These are phyloP conservation scores for Xylona heveae DNA, from an alignment of 495 filamentous ascomycete species.

Conservation along the genomic window DNA sequence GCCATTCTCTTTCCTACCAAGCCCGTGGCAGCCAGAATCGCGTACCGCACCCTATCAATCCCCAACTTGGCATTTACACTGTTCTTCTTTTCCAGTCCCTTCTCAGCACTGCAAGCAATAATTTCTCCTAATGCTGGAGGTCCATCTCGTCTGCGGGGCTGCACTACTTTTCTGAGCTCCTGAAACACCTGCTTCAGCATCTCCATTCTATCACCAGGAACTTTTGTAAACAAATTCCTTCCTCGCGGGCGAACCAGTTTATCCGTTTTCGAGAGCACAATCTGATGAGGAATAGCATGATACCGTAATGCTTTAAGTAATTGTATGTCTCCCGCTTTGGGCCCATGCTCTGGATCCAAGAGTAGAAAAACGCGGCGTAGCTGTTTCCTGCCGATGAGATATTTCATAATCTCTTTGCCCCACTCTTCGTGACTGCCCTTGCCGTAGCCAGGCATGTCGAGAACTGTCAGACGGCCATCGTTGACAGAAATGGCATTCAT, in stretches of 20 bases:
- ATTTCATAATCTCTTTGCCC: conserved; percentile 48
- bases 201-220: neutral
- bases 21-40: conserved; percentile 27
- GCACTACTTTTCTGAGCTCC: neutral
- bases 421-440: conserved; percentile 51
- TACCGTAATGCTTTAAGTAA: conserved; percentile 43
- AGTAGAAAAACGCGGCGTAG: conserved; percentile 65
- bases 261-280: conserved; percentile 75
- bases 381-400: conserved; percentile 24
- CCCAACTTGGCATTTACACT: conserved; percentile 19
- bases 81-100: conserved; percentile 11
- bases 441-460: conserved; percentile 95
- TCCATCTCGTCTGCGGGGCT: neutral
- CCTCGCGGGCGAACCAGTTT: conserved; percentile 8
- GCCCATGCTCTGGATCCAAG: conserved; percentile 59
- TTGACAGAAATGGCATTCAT: conserved; percentile 74
- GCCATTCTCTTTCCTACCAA: conserved; percentile 4
- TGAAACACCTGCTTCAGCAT: conserved; percentile 1
- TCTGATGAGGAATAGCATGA: conserved; percentile 43
- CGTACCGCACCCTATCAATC: conserved; percentile 26
- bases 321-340: conserved; percentile 49
- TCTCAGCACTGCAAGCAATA: conserved; percentile 24
- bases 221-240: neutral
- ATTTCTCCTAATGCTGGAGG: conserved; percentile 23
- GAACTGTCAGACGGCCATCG: conserved; percentile 36